These are phyloP conservation scores for Chrysopogon serrulatus DNA, from an alignment of 176 grass and related monocot genomes.

Conservation along the genomic window DNA sequence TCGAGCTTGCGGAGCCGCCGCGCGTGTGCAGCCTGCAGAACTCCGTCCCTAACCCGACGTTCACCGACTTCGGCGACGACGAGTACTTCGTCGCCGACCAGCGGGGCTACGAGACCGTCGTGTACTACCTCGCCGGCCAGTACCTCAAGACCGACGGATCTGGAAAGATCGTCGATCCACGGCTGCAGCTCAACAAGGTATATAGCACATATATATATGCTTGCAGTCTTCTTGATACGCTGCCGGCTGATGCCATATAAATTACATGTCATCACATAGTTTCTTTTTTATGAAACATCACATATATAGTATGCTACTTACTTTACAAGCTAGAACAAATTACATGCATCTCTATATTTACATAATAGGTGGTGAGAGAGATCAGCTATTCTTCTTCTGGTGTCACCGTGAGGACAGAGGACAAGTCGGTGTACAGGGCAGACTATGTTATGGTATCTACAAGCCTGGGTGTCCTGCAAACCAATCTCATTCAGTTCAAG, in stretches of 20 bases:
- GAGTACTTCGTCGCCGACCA: constrained; percentile 60
- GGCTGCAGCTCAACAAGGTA: constrained; percentile 37
- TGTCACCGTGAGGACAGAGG: constrained; percentile 42
- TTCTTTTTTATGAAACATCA: too few relatives aligned
- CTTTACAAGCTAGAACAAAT: too few relatives aligned
- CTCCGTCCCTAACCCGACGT: constrained; percentile 40
- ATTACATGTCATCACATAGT: too few relatives aligned
- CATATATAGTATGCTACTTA: too few relatives aligned
- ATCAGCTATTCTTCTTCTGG: constrained; percentile 3
- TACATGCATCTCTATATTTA: too few relatives aligned
- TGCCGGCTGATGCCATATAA: too few relatives aligned
- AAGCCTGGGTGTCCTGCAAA: constrained; percentile 58
- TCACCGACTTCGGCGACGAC: constrained; percentile 38
- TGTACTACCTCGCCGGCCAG: constrained; percentile 42
- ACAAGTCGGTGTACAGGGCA: constrained; percentile 31
- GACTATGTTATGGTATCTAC: constrained; percentile 53
- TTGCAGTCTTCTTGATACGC: too few relatives aligned
- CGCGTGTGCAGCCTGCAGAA: constrained; percentile 68
- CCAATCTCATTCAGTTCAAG: constrained; percentile 45
- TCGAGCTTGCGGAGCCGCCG: constrained; percentile 52
- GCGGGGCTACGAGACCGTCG: constrained; percentile 45
- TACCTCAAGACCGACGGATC: constrained; percentile 41
- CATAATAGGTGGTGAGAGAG: neutral
- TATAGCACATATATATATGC: too few relatives aligned
- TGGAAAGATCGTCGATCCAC: constrained; percentile 33